A percentile compares a stretch with the other conserved stretches of the same genome.
Conservation (phyloP, 805 yeast genomes). For the Saccharomycopsis sp. region DNA sequence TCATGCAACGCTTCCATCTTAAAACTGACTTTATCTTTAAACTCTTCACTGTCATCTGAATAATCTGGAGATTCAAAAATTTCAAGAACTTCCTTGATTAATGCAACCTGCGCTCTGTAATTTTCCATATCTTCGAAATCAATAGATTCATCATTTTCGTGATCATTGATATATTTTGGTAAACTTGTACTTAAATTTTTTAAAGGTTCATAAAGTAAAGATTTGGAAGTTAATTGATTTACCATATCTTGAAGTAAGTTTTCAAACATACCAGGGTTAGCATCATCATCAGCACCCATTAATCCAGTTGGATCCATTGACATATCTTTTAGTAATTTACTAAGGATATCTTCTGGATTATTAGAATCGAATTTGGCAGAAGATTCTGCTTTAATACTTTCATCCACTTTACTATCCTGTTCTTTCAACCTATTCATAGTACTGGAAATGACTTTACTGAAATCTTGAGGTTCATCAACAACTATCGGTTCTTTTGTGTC, state of each 20-base stretch:
- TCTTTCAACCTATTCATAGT: constrained; percentile 74
- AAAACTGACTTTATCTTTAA: constrained; percentile 41
- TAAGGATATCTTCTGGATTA: constrained; percentile 50
- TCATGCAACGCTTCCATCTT: constrained; percentile 63
- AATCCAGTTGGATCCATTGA: constrained; percentile 25
- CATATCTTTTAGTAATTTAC: constrained; percentile 37
- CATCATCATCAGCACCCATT: constrained; percentile 34
- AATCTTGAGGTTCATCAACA: constrained; percentile 24
- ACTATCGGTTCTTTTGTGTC: background rate
- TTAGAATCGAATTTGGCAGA: constrained; percentile 32
- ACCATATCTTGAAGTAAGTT: constrained; percentile 62
- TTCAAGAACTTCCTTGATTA: constrained; percentile 50
- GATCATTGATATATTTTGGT: constrained; percentile 55
- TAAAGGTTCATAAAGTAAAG: constrained; percentile 79
- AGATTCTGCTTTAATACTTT: constrained; percentile 37
- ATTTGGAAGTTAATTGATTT: constrained; percentile 74
- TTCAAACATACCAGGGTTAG: constrained; percentile 23
- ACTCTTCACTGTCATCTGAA: constrained; percentile 33
- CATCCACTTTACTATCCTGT: constrained; percentile 63
- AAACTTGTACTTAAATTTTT: constrained; percentile 68
- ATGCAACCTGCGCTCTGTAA: constrained; percentile 50
- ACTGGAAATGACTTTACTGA: constrained; percentile 67
- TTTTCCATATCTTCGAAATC: constrained; percentile 37
- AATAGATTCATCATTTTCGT: constrained; percentile 31
- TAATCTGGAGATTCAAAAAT: constrained; percentile 60